These are phyloP conservation scores for Microascus cirrosus DNA, from an alignment of 2,329 filamentous ascomycete genomes.

Conservation along the genomic window DNA sequence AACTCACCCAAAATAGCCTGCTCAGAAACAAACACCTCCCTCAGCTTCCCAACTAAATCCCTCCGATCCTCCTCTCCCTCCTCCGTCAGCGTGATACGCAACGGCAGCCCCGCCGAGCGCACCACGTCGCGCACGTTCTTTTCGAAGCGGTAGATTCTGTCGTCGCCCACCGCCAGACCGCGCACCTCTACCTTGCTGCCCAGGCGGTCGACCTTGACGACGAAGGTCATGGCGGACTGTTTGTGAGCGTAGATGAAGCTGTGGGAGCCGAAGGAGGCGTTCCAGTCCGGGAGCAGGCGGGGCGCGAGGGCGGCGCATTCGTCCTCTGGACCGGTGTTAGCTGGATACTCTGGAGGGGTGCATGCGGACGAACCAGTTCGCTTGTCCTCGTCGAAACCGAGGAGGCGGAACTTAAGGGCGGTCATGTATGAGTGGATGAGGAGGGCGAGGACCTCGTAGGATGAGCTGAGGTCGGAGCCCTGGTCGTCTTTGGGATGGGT, in stretches of 20 bases:
- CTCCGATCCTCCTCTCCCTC: slow-evolving; percentile 34
- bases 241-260: slow-evolving; percentile 80
- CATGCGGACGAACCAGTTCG: slow-evolving; percentile 35
- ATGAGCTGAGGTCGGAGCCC: slow-evolving; percentile 53
- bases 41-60: slow-evolving; percentile 34
- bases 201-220: slow-evolving; percentile 72
- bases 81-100: slow-evolving; percentile 40
- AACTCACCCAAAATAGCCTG: slow-evolving; percentile 43
- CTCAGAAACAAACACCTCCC: slow-evolving; percentile 62
- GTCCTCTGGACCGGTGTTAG: slow-evolving; percentile 25
- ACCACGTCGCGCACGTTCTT: slow-evolving; percentile 62
- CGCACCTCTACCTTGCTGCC: slow-evolving; percentile 77
- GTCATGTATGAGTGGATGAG: slow-evolving; percentile 76
- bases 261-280: slow-evolving; percentile 57
- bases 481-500: slow-evolving; percentile 39
- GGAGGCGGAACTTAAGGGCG: slow-evolving; percentile 66
- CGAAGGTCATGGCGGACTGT: slow-evolving; percentile 74
- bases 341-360: not conserved
- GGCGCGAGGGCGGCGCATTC: slow-evolving; percentile 44
- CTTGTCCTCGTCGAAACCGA: slow-evolving; percentile 78
- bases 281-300: slow-evolving; percentile 69
- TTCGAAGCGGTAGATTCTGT: slow-evolving; percentile 71
- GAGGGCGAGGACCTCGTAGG: slow-evolving; percentile 75
- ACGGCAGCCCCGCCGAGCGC: slow-evolving; percentile 42
- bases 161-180: slow-evolving; percentile 67